phyloP scores from a whole-genome alignment of 1,139 yeast species.

The Magnusiomyces magnusii region DNA sequence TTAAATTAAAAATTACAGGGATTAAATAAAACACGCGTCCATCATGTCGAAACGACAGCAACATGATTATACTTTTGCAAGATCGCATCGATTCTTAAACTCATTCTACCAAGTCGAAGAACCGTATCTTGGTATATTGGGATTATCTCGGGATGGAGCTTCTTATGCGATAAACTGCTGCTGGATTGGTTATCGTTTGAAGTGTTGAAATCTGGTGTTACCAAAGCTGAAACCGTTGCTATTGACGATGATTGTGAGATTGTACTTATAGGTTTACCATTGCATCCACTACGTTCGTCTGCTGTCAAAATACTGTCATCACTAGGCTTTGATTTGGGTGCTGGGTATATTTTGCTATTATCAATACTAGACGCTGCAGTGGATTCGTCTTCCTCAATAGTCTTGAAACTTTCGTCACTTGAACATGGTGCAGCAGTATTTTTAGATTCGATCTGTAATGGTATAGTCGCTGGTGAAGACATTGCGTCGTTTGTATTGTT shows the following conservation, averaged over 20 bases:
- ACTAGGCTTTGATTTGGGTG: too few relatives aligned
- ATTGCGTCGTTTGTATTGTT: background rate
- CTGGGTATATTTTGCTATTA: background rate
- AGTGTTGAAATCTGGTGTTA: background rate
- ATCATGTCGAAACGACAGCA: background rate
- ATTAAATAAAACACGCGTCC: too few relatives aligned
- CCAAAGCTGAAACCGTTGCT: background rate
- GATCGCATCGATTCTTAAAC: constrained; percentile 6
- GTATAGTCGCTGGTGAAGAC: background rate
- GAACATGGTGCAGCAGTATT: background rate
- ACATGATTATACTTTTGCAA: background rate
- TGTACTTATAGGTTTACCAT: background rate
- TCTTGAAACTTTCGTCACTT: background rate
- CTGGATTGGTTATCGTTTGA: background rate
- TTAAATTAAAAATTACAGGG: too few relatives aligned
- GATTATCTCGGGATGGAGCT: constrained; percentile 29
- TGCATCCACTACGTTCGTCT: constrained; percentile 8
- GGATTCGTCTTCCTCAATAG: background rate
- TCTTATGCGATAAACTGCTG: constrained; percentile 12
- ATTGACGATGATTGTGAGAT: background rate
- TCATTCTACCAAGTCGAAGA: constrained; percentile 25
- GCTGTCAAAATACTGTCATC: constrained; percentile 1
- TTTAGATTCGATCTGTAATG: background rate
- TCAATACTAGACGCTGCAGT: background rate
- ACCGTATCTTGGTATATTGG: constrained; percentile 28